These are phyloP conservation scores for Isatis lusitanica DNA, from an alignment of 441 rosid genomes.

Conservation along the genomic window DNA sequence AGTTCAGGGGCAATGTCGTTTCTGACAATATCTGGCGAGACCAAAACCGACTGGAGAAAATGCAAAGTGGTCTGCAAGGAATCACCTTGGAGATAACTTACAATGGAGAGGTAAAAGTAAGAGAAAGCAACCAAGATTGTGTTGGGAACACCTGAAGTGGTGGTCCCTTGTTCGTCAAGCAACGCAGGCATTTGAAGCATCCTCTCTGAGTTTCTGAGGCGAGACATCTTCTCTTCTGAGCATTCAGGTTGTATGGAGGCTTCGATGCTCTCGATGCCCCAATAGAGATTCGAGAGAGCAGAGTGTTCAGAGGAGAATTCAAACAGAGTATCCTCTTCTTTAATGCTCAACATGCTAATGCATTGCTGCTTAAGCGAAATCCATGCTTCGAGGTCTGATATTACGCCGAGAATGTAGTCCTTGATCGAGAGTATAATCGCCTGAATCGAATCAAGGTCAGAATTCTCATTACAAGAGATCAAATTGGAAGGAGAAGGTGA, in stretches of 20 bases:
- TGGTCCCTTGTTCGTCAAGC: slow-evolving; percentile 71
- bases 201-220: slow-evolving; percentile 57
- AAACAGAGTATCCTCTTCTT: slow-evolving; percentile 43
- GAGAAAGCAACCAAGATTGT: slow-evolving; percentile 60
- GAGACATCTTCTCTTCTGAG: slow-evolving; percentile 38
- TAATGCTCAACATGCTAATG: slow-evolving; percentile 42
- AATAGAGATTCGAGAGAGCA: slow-evolving; percentile 64
- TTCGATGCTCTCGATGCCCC: slow-evolving; percentile 75
- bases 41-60: slow-evolving; percentile 71
- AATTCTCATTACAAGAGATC: slow-evolving; percentile 37
- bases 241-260: slow-evolving; percentile 46
- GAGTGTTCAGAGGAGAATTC: slow-evolving; percentile 79
- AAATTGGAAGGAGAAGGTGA: slow-evolving; percentile 40
- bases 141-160: slow-evolving; percentile 62
- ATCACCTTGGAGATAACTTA: slow-evolving; percentile 67
- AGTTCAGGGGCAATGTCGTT: slow-evolving; percentile 55
- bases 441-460: slow-evolving; percentile 46
- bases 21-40: slow-evolving; percentile 56
- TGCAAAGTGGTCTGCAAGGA: slow-evolving; percentile 76
- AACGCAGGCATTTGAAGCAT: slow-evolving; percentile 92
- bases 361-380: slow-evolving; percentile 46
- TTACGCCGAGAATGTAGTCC: slow-evolving; percentile 39
- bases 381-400: slow-evolving; percentile 44
- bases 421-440: slow-evolving; percentile 50
- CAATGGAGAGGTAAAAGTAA: slow-evolving; percentile 68